phyloP scores from a whole-genome alignment of 2,329 filamentous ascomycete species.

The Gnomoniopsis sp. region DNA sequence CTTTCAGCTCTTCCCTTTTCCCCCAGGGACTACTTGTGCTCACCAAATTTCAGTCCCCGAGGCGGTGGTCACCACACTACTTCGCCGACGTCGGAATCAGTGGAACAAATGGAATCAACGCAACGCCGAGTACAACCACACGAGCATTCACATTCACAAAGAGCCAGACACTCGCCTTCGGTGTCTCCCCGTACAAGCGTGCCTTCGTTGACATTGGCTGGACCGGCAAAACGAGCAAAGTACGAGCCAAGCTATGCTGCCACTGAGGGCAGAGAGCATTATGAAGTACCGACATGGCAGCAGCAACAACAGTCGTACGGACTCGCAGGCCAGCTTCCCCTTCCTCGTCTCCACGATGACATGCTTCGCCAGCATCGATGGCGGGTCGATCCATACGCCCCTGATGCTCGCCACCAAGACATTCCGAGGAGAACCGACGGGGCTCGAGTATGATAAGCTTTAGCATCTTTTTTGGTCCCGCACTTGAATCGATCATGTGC shows the following conservation, averaged over 20 bases:
- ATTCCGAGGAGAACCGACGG: constrained; percentile 17
- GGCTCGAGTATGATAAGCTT: neutral
- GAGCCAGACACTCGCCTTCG: constrained; percentile 42
- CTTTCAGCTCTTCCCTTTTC: neutral
- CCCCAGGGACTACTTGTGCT: constrained; percentile 17
- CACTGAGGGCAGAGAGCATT: constrained; percentile 25
- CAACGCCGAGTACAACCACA: constrained; percentile 27
- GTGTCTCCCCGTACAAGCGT: constrained; percentile 43
- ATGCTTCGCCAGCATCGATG: constrained; percentile 36
- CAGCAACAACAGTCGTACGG: constrained; percentile 23
- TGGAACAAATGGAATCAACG: constrained; percentile 43
- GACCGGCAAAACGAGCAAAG: constrained; percentile 47
- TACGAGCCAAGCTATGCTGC: constrained; percentile 41
- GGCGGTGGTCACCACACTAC: constrained; percentile 50
- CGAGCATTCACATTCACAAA: constrained; percentile 35
- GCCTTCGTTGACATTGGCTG: constrained; percentile 27
- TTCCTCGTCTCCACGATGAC: constrained; percentile 48
- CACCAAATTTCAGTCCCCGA: constrained; percentile 43
- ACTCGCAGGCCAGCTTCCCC: constrained; percentile 36
- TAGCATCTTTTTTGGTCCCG: neutral
- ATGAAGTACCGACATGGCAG: constrained; percentile 23
- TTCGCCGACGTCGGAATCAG: constrained; percentile 50
- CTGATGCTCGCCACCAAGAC: constrained; percentile 24
- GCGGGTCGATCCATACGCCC: constrained; percentile 19
- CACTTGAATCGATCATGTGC: too few relatives aligned